Conservation (phyloP, 2,329 filamentous ascomycete species). For the Leptographium flavum region DNA sequence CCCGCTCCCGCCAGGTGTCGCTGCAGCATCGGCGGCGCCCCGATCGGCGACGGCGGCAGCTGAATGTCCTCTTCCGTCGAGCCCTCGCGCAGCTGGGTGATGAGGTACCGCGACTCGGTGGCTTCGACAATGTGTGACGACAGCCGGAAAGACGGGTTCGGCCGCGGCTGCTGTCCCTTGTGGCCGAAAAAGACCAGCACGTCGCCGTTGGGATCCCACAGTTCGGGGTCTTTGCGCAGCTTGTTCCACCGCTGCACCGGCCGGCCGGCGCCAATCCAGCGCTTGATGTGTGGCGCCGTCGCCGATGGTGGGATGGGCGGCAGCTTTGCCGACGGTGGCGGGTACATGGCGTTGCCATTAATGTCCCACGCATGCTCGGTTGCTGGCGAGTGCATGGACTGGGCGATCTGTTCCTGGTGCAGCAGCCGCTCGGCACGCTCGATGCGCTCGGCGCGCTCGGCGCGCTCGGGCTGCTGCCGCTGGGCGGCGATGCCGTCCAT, state of each 20-base stretch:
- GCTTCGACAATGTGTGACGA: conserved; percentile 45
- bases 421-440: conserved; percentile 2
- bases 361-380: conserved; percentile 14
- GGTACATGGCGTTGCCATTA: conserved; percentile 13
- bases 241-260: conserved; percentile 40
- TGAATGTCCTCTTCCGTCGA: conserved; percentile 32
- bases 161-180: conserved; percentile 27
- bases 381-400: neutral
- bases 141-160: conserved; percentile 39
- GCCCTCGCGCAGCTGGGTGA: conserved; percentile 38
- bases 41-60: conserved; percentile 28
- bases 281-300: conserved; percentile 28
- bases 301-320: conserved; percentile 24
- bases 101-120: conserved; percentile 38
- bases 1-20: conserved; percentile 12
- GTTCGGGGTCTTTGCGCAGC: conserved; percentile 41
- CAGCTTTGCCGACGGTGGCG: conserved; percentile 28
- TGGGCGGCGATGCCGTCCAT: conserved; percentile 3
- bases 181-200: conserved; percentile 41
- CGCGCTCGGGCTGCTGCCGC: conserved; percentile 4
- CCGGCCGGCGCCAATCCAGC: conserved; percentile 36
- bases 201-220: conserved; percentile 48
- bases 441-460: no score
- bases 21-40: conserved; percentile 25
- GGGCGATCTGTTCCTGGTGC: conserved; percentile 1